Percentiles rank a stretch among this genome's conserved stretches.
These are phyloP conservation scores for Metarhizium anisopliae DNA, from an alignment of 2,329 filamentous ascomycete genomes.

Conservation along the genomic window DNA sequence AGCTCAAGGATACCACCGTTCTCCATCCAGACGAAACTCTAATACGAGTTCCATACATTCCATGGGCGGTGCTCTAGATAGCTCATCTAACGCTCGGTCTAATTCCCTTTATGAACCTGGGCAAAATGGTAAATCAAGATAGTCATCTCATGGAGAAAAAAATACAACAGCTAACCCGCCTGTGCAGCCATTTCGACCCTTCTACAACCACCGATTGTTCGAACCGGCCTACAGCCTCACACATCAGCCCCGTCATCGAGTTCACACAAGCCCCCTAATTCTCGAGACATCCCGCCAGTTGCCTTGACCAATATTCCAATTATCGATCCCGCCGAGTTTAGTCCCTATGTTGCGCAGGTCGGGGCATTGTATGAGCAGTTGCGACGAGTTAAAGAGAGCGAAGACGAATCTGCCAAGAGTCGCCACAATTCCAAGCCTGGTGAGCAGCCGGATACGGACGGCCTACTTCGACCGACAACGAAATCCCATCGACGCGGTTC, in stretches of 20 bases:
- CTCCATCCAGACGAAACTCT: slow-evolving; percentile 60
- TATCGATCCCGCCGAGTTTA: slow-evolving; percentile 72
- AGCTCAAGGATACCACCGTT: slow-evolving; percentile 36
- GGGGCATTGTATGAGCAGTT: slow-evolving; percentile 84
- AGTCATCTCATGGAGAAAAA: not conserved
- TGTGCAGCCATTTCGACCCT: slow-evolving; percentile 76
- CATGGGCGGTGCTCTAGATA: slow-evolving; percentile 75
- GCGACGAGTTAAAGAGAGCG: slow-evolving; percentile 69
- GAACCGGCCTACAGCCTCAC: slow-evolving; percentile 78
- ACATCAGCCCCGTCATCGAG: slow-evolving; percentile 60
- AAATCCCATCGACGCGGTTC: slow-evolving; percentile 25
- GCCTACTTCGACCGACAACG: slow-evolving; percentile 35
- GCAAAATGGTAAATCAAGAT: slow-evolving; percentile 59
- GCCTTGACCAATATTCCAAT: slow-evolving; percentile 80
- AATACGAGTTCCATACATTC: slow-evolving; percentile 83
- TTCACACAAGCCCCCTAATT: slow-evolving; percentile 72
- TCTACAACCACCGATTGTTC: slow-evolving; percentile 81
- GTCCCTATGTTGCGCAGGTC: slow-evolving; percentile 75
- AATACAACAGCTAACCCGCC: slow-evolving; percentile 1
- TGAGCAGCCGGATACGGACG: slow-evolving; percentile 34
- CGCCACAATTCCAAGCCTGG: slow-evolving; percentile 33
- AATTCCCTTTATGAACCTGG: slow-evolving; percentile 59
- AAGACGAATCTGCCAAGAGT: slow-evolving; percentile 49
- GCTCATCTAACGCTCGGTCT: slow-evolving; percentile 46
- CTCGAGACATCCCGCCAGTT: slow-evolving; percentile 87